Base-by-base conservation (phyloP, 1,139 yeast genomes). In the Yamadazyma friedrichii region DNA sequence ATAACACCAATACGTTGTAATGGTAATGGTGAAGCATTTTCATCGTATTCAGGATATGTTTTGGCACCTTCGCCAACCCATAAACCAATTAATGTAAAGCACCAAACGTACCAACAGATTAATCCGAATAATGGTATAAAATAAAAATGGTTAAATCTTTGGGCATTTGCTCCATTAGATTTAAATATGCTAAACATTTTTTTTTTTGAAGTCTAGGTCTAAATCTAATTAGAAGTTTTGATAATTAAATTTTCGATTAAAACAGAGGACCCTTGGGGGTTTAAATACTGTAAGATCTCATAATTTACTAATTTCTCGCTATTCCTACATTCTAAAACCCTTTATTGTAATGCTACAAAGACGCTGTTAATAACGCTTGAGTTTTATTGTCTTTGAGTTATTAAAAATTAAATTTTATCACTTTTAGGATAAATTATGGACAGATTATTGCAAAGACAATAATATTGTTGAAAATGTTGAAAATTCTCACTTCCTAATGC, bases 1-100 rank as follows among this genome's bases (percentile, higher is more conserved):
- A 61, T 60, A 28, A 55, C 58, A 1, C 65, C 65, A 25, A 61
- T 53, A 48, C 65, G 51, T 41, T 61, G 64, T 37, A 61, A 46
- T 0, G 65, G 65, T 40, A 54, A 46, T 8, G 57, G 58, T 28
- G 32, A 35, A 10, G 52, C 56, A 33, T 35, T 38, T 41, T 53
- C 56, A 16, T 51, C 56, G 38, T 43, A 54, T 39, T 49, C 48
- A 6, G 64, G 64, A 38, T 59, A 60, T 1, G 53, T 42, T 24
- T 39, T 47, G 11, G 52, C 39, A 6, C 65, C 65, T 27, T 47
- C 45, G 3, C 48, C 50, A 2, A 58, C 51, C 61, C 62, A 61
- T 35, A 53, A 44, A 2, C 64, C 64, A 28, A 59, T 42, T 16
- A 61, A 50, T 2, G 56, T 56, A 39, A 61, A 55, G 32, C 58